Base-by-base conservation (phyloP, 2,329 filamentous ascomycete genomes). In the Claviceps sp. region DNA sequence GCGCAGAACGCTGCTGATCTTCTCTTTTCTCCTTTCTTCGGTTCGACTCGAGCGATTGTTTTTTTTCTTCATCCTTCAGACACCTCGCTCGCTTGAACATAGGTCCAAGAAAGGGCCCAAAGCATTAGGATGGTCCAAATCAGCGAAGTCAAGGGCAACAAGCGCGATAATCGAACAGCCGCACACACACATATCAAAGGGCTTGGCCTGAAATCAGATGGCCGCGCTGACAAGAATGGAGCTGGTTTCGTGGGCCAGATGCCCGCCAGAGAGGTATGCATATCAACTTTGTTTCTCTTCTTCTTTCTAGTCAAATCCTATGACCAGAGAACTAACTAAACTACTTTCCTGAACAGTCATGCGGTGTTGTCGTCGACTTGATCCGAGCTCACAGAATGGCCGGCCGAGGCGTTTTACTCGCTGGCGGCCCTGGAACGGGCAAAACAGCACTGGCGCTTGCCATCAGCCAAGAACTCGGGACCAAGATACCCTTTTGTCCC, bases 101-200 rank as follows among this genome's bases (percentile, higher is more conserved):
- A 24, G 37, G 8, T 22, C 13, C 37, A 41, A 26, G 20, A 26
- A 50, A 55, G 47, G 56, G 55, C 61, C 57, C 48, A 63, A 63
- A 63, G 9, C 63, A 65, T 61, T 67, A 75, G 65, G 60, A 91
- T 90, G 86, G 86, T 91, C 62, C 85, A 89, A 69, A 89, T 93
- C 71, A 94, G 86, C 74, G 89, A 95, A 74, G 87, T 95, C 65
- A 95, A 95, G 77, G 86, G 86, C 74, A 91, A 88, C 72, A 83
- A 84, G 74, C 89, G 93, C 75, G 91, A 96, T 70, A 93, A 94
- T 73, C 84, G 93, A 66, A 98, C 93, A 47, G 91, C 93, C 55
- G 86, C 91, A 61, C 93, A 98, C 72, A 96, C 91, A 50, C 93
- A 98, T 71, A 98, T 98, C 78, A 95, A 89, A 68, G 93, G 93